Base-by-base conservation (phyloP, 352 stramenopile species). In the Phytopythium helicoides region DNA sequence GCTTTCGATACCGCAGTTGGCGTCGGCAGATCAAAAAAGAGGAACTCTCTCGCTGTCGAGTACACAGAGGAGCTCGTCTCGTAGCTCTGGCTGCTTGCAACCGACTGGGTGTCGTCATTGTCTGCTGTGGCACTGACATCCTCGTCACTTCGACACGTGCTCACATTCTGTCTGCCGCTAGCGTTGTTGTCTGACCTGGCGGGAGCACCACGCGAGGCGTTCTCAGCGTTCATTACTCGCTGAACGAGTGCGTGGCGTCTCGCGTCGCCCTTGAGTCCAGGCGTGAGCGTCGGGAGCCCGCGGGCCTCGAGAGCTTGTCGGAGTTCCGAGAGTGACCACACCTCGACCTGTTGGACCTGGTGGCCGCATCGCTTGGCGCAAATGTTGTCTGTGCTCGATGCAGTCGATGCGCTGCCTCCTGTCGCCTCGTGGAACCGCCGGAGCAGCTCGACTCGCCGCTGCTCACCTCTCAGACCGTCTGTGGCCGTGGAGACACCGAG, bases 241-340 rank as follows among this genome's bases (percentile, higher is more conserved):
- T 81, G 70, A 16, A 72, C 42, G 5, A 84, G 48, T 21, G 73
- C 67, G 33, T 81, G 70, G 11, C 70, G 67, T 31, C 73, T 44
- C 16, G 55, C 67, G 23, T 84, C 73, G 11, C 67, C 70, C 51
- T 79, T 79, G 31, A 81, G 35, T 1, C 70, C 70, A n/a, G 56
- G 60, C 1, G 73, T 79, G 6, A 71, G 64, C 6, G 73, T 84
- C 9, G 67, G 64, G 15, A 81, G 54, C 1, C 52, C 35, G 0
- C 64, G 39, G 4, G 63, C 40, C 25, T 81, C 67, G 18, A 84
- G 60, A 10, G 58, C 64, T 19, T 52, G 62, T 6, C 70, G 73
- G 8, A 84, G 52, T 25, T 81, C 70, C 0, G 54, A 51, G 3
- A 84, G 31, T 10, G 62, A 56, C 54, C 56, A 55, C 1, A 40